Evolutionary conservation across 208 protist species (phyloP), one percentile per base, ranked within the genome.

Genomic region (Porcisia deanei): DNA sequence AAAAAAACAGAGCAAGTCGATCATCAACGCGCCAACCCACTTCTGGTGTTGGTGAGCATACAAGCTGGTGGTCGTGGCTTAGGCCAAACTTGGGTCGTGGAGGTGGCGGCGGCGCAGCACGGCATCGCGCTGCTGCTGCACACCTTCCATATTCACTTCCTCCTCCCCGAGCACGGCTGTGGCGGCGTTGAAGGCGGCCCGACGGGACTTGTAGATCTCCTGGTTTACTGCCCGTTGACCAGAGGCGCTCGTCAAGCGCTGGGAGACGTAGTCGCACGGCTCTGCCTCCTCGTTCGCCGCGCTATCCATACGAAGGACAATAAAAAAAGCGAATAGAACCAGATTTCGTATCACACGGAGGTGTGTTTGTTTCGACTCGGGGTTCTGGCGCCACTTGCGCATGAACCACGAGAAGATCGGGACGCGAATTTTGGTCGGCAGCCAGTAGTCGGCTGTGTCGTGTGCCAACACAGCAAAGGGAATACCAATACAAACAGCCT

Each of bases 61-160:
- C 1, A 55, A 41, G 25, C 12, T 52, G 12, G 45, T 20, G 10
- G n/a, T 34, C 14, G 47, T 39, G 34, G 16, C 65, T 82, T 82
- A 92, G 64, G 90, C 84, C 64, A 59, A 71, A 53, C 71, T 57
- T 54, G 87, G 90, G 55, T 94, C 87, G 63, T 95, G 90, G 18
- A 94, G 72, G 83, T 89, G 86, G 73, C 93, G 91, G 52, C 93
- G 93, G 69, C 90, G 93, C 9, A 97, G 85, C 8, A 81, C 93
- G 20, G 93, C 86, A 47, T 97, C 93, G 37, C 88, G 88, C 85
- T 94, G 93, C 83, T 96, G 91, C 73, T 88, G 84, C 53, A 86
- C 90, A 5, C 69, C 90, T 49, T 84, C 86, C 59, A 88, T 85
- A 79, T 96, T 94, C 75, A 91, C 81, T 67, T 93, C 93, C 66